These are phyloP conservation scores for Ogataea pini DNA, from an alignment of 805 yeast genomes.

Conservation along the genomic window DNA sequence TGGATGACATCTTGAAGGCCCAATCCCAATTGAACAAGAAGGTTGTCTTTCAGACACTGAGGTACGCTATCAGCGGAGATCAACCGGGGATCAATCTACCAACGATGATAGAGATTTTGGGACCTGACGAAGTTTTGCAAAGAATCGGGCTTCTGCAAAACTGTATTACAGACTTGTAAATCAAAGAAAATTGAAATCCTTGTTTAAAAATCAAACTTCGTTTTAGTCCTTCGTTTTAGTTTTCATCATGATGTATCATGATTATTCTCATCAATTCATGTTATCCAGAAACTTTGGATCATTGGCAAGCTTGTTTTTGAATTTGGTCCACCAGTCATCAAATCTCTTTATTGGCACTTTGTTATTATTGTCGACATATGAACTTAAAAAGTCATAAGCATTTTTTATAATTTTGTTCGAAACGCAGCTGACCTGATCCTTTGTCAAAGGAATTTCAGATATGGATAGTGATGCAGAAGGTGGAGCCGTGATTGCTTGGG, in stretches of 20 bases:
- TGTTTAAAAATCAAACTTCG: neutral
- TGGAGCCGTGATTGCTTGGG: slow-evolving; percentile 35
- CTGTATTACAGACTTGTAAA: slow-evolving; percentile 1
- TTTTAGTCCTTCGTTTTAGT: neutral
- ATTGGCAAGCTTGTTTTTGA: slow-evolving; percentile 68
- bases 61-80: slow-evolving; percentile 72
- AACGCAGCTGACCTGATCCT: slow-evolving; percentile 47
- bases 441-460: slow-evolving; percentile 24
- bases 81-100: slow-evolving; percentile 71
- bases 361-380: slow-evolving; percentile 80
- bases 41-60: slow-evolving; percentile 53
- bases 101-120: slow-evolving; percentile 55
- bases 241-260: neutral
- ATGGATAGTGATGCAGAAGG: slow-evolving; percentile 33
- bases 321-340: slow-evolving; percentile 95
- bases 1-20: slow-evolving; percentile 5
- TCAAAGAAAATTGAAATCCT: neutral
- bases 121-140: slow-evolving; percentile 37
- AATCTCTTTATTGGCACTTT: slow-evolving; percentile 85
- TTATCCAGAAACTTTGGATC: slow-evolving; percentile 81
- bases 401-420: slow-evolving; percentile 89
- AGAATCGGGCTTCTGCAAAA: slow-evolving; percentile 27
- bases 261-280: slow-evolving; percentile 23
- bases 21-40: slow-evolving; percentile 35
- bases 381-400: slow-evolving; percentile 86